Evolutionary conservation across 129 eudicot genomes (phyloP).

Genomic region (Ambrosia trifida): DNA sequence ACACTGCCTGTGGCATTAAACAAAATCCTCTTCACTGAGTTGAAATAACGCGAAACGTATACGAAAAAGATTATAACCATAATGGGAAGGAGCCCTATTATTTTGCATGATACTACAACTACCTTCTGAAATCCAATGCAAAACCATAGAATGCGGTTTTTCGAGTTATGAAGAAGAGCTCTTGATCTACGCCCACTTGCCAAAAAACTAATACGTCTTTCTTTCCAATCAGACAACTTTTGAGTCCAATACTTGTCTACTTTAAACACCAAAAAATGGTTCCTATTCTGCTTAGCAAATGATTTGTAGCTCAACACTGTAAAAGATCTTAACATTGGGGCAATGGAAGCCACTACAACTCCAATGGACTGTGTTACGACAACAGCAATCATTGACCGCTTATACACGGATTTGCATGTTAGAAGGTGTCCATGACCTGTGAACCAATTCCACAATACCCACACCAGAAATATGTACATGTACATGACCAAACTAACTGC

Average conservation of each 20-base stretch:
- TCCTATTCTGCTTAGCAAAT: not conserved
- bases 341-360: slow-evolving; percentile 15
- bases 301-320: not conserved
- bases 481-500: not conserved
- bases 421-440: too few relatives aligned
- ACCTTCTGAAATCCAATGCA: slow-evolving; percentile 4
- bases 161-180: not conserved
- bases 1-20: not conserved
- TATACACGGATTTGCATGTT: not conserved
- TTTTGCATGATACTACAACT: slow-evolving; percentile 8
- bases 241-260: slow-evolving; percentile 22
- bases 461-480: not conserved
- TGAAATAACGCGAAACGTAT: not conserved
- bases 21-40: not conserved
- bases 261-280: not conserved
- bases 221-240: not conserved
- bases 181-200: not conserved
- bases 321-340: slow-evolving; percentile 21
- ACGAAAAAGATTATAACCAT: not conserved
- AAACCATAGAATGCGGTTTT: not conserved
- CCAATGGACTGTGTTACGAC: not conserved
- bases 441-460: not conserved
- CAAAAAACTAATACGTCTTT: not conserved
- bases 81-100: not conserved
- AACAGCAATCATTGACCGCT: slow-evolving; percentile 1